Percentiles rank a stretch among this genome's conserved stretches.
Conservation (phyloP, 2,329 filamentous ascomycete genomes). For the Corniculantispora saksenae region DNA sequence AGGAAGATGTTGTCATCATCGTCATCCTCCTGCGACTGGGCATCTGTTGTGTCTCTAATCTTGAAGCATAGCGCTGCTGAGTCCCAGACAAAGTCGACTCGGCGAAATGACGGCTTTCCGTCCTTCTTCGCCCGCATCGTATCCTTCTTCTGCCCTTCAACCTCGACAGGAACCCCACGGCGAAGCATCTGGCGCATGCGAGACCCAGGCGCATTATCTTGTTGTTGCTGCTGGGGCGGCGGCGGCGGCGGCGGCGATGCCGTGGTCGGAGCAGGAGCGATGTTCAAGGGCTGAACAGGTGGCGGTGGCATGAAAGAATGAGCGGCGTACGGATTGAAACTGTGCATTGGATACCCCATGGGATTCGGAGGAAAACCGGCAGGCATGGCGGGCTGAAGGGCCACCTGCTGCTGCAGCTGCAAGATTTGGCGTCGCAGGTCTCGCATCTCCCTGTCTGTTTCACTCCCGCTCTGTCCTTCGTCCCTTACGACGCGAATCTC, state of each 20-base stretch:
- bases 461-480: conserved; percentile 23
- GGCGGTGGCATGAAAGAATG: neutral
- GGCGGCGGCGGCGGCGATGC: conserved; percentile 4
- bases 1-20: conserved; percentile 83
- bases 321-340: neutral
- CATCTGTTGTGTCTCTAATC: conserved; percentile 55
- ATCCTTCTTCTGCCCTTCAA: conserved; percentile 27
- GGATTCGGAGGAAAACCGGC: neutral
- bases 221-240: neutral
- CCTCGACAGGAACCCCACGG: neutral
- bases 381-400: conserved; percentile 25
- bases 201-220: neutral
- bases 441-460: conserved; percentile 11
- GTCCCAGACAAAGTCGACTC: conserved; percentile 58
- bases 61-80: conserved; percentile 51
- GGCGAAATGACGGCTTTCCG: conserved; percentile 44
- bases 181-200: neutral
- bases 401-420: conserved; percentile 29
- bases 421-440: conserved; percentile 32
- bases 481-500: conserved; percentile 21
- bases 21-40: conserved; percentile 44
- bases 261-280: neutral
- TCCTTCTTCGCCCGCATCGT: conserved; percentile 21
- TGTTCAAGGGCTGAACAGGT: neutral
- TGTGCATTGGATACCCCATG: neutral